Conservation (phyloP, 2,329 filamentous ascomycete genomes). For the Gliomastix tumulicola region DNA sequence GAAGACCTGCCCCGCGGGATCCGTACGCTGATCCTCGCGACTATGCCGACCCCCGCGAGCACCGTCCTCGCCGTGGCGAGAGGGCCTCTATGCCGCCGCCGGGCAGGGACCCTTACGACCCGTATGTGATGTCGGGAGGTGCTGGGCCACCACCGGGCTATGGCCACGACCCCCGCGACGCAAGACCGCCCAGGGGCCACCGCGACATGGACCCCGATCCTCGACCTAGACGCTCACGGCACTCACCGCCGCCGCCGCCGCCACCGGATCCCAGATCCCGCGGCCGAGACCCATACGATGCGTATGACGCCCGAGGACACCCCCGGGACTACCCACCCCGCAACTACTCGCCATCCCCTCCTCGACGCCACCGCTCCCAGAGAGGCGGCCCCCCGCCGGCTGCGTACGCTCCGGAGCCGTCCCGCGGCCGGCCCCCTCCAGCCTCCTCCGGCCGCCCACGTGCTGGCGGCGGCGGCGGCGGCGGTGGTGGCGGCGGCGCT, state of each 20-base stretch:
- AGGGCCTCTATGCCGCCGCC: constrained; percentile 2
- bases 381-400: not conserved
- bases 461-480: constrained; percentile 3
- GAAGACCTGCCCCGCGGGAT: not conserved
- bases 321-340: not conserved
- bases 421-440: constrained; percentile 14
- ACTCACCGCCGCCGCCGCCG: too few relatives aligned
- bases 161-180: too few relatives aligned
- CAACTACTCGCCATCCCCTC: constrained; percentile 5
- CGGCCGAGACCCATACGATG: not conserved
- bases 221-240: too few relatives aligned
- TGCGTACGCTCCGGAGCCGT: constrained; percentile 6
- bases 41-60: not conserved
- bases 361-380: not conserved
- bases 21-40: not conserved
- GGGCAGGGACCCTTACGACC: not conserved
- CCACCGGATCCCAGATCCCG: too few relatives aligned
- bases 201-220: not conserved
- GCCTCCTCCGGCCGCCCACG: constrained; percentile 4
- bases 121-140: too few relatives aligned
- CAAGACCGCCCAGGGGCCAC: too few relatives aligned
- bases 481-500: constrained; percentile 2
- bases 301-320: not conserved
- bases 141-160: too few relatives aligned
- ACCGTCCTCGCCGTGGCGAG: not conserved